Evolutionary conservation across 768 basidiomycete species (phyloP), one percentile per base, ranked within the genome.

Genomic region (Amanita brunnescens): DNA sequence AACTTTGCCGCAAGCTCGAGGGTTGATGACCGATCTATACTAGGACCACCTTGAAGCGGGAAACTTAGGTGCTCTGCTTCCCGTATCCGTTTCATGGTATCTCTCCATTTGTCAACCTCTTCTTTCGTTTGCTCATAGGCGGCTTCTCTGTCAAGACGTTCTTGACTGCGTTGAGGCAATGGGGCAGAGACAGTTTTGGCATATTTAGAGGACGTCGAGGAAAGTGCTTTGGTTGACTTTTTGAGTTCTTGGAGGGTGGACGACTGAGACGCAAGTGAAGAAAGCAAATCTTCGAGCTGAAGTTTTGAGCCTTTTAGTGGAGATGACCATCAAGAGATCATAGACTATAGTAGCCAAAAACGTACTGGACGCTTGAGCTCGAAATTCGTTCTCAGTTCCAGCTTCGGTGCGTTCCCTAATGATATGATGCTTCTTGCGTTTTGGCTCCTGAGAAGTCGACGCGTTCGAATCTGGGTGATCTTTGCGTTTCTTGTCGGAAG

Each of bases 41-140:
- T 38, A 0, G 73, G 66, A 51, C 80, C 73, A 1, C 76, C 76
- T 76, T 92, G 90, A 3, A 93, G 70, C 21, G 90, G 90, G 64
- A 93, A 93, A 47, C 83, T 90, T 35, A 93, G 68, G 66, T 91
- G 87, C 54, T 93, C 90, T 4, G 90, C 89, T 85, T 97, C 91
- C 57, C 85, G 84, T 57, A 99, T 92, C 18, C 80, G 78, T 65
- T 87, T 89, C 86, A 97, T 95, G 2, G 91, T 89, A 5, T 80
- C 82, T 23, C 80, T 80, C 96, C 95, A 98, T 71, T 95, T 96
- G 56, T 88, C 81, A 2, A 95, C 86, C 64, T 97, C 94, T 55
- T 80, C 77, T 62, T 90, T 91, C 3, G 94, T 97, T 66, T 88
- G 79, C 59, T 93, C 92, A 62, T 95, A 96, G 0, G 95, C 95